Percentiles rank a stretch among this genome's conserved stretches.
Conservation (phyloP, 371 early-diverging fungal species). For the Rhizomucor pusillus region DNA sequence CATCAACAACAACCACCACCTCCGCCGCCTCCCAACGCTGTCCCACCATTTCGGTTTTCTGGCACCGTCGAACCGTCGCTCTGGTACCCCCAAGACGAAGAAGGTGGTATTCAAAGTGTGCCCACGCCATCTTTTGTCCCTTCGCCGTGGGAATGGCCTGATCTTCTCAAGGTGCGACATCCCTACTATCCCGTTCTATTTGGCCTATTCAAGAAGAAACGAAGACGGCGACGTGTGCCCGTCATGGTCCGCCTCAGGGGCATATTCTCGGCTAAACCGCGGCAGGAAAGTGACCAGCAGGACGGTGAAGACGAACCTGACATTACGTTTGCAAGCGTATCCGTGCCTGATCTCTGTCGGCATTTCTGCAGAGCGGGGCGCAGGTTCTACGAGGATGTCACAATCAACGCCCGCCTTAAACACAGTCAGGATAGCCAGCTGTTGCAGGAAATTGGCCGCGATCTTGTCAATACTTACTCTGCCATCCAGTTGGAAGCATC, state of each 20-base stretch:
- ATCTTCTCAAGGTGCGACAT: constrained; percentile 19
- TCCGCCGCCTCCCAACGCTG: neutral
- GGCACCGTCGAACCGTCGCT: constrained; percentile 12
- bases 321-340: constrained; percentile 16
- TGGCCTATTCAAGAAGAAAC: constrained; percentile 15
- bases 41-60: constrained; percentile 9
- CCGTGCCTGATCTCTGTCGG: constrained; percentile 10
- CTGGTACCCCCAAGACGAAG: constrained; percentile 13
- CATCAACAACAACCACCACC: constrained; percentile 3
- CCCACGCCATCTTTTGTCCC: constrained; percentile 25
- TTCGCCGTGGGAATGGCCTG: constrained; percentile 29
- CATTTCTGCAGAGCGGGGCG: constrained; percentile 17
- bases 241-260: constrained; percentile 4
- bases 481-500: constrained; percentile 18
- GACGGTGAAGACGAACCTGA: neutral
- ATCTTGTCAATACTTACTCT: constrained; percentile 14
- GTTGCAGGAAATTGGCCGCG: constrained; percentile 17
- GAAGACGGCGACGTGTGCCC: neutral
- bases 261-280: constrained; percentile 4
- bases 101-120: constrained; percentile 9
- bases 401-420: constrained; percentile 7
- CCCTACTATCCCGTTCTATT: constrained; percentile 24
- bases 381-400: constrained; percentile 23
- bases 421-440: constrained; percentile 13
- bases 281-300: neutral